Evolutionary conservation across 1,284 basidiomycete species (phyloP).

Genomic region (Ceratobasidium sp.): DNA sequence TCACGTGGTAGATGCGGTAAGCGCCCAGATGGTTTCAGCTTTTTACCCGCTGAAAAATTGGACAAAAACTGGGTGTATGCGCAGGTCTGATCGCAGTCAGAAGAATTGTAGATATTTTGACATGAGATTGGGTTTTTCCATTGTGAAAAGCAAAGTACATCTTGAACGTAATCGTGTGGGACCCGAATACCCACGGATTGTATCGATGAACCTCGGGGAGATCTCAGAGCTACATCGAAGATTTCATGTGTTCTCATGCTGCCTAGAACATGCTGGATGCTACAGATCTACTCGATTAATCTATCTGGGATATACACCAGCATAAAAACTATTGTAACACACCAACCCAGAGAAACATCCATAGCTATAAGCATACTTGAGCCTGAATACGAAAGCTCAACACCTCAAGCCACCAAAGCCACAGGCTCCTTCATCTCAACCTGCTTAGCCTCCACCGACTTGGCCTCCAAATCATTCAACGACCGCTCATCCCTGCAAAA

Average conservation of each 20-base stretch:
- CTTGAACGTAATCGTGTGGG: neutral
- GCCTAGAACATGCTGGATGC: neutral
- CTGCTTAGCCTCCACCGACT: neutral
- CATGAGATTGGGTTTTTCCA: neutral
- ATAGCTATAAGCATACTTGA: neutral
- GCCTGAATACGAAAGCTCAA: neutral
- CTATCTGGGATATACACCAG: neutral
- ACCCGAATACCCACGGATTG: neutral
- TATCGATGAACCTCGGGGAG: neutral
- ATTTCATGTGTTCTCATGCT: neutral
- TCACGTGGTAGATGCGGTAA: slow-evolving; percentile 29
- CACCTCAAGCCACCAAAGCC: neutral
- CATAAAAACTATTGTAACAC: neutral
- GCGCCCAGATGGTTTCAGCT: neutral
- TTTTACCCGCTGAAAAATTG: neutral
- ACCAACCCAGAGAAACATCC: neutral
- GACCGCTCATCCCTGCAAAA: slow-evolving; percentile 42
- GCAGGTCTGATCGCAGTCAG: neutral
- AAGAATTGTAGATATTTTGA: neutral
- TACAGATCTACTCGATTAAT: neutral
- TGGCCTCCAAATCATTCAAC: slow-evolving; percentile 18
- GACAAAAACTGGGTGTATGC: neutral
- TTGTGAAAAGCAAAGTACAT: neutral
- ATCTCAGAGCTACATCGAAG: neutral
- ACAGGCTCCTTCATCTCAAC: neutral